Conservation (phyloP, 2,329 filamentous ascomycete genomes). For the Chaetomiaceae sp. region DNA sequence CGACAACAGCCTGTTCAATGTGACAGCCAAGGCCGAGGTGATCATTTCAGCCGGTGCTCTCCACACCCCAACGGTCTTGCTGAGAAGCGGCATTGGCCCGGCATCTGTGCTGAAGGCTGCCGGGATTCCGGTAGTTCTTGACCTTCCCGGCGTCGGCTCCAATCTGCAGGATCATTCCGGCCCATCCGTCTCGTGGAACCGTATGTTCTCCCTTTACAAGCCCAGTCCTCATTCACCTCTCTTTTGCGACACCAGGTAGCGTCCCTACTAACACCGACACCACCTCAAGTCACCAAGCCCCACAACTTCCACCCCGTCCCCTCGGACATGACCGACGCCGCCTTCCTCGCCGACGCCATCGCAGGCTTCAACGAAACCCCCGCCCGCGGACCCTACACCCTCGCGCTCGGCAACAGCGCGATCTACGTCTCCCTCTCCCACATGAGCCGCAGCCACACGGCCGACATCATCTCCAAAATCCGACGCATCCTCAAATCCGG, state of each 20-base stretch:
- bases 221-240: background rate
- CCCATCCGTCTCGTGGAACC: constrained; percentile 24
- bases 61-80: constrained; percentile 40
- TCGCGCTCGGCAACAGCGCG: constrained; percentile 32
- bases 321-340: constrained; percentile 25
- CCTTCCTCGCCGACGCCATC: constrained; percentile 32
- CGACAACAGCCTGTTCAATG: constrained; percentile 19
- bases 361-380: constrained; percentile 31
- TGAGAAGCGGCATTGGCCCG: constrained; percentile 40
- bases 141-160: constrained; percentile 57
- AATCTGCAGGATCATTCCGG: constrained; percentile 37
- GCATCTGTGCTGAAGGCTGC: constrained; percentile 33
- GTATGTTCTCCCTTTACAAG: background rate
- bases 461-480: constrained; percentile 13
- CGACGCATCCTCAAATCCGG: background rate
- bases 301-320: constrained; percentile 14
- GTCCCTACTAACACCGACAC: background rate
- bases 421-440: constrained; percentile 27
- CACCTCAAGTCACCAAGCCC: constrained; percentile 16
- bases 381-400: constrained; percentile 36
- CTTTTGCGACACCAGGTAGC: too few species aligned
- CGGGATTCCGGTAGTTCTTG: constrained; percentile 47
- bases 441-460: constrained; percentile 10
- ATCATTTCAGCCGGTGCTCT: constrained; percentile 39
- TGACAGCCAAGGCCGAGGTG: constrained; percentile 33